Conservation (phyloP, 768 basidiomycete species). For the Kwoniella bestiolae region DNA sequence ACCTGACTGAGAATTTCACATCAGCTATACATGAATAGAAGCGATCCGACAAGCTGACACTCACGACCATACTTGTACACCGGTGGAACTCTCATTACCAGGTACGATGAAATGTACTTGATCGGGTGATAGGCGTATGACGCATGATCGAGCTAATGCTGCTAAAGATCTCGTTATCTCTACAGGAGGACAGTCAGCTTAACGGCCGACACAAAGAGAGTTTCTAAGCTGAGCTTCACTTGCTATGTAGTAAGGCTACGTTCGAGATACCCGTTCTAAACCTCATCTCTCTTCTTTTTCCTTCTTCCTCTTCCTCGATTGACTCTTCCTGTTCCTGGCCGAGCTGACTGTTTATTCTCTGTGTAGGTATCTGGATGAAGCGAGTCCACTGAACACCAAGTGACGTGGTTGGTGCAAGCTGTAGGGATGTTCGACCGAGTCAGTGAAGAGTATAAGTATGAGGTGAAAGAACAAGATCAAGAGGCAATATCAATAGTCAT, state of each 20-base stretch:
- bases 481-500: neutral
- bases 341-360: too few species aligned
- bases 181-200: conserved; percentile 21
- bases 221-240: conserved; percentile 6
- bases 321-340: too few species aligned
- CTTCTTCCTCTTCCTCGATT: neutral
- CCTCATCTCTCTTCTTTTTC: conserved; percentile 37
- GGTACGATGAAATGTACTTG: conserved; percentile 55
- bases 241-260: conserved; percentile 48
- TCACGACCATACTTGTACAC: conserved; percentile 58
- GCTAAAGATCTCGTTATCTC: conserved; percentile 52
- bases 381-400: too few species aligned
- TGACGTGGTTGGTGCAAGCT: too few species aligned
- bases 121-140: conserved; percentile 48
- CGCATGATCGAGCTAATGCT: conserved; percentile 45
- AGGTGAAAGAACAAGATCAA: neutral
- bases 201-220: neutral
- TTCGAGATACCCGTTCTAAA: conserved; percentile 54
- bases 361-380: too few species aligned
- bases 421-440: too few species aligned
- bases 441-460: neutral
- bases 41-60: conserved; percentile 12
- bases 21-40: neutral
- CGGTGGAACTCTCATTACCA: conserved; percentile 53
- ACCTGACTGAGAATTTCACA: conserved; percentile 37